Evolutionary conservation across 805 yeast species (phyloP).

Genomic region (Monosporozyma siamensis): DNA sequence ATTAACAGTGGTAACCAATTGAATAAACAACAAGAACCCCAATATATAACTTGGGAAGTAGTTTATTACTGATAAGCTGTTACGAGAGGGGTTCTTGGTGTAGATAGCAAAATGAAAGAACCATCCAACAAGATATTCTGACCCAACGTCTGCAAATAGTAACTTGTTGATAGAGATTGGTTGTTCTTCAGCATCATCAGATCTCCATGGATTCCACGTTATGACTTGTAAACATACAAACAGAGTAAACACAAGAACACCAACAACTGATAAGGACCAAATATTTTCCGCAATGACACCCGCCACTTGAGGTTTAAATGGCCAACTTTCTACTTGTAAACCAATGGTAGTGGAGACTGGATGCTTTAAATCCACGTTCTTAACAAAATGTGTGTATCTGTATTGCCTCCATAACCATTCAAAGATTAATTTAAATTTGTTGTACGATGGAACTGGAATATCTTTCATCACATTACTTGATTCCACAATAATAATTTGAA

Average conservation of each 20-base stretch:
- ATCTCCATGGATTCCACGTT: conserved; percentile 16
- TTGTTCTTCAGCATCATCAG: background rate
- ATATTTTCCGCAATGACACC: conserved; percentile 7
- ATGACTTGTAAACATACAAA: conserved; percentile 1
- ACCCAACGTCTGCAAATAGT: conserved; percentile 11
- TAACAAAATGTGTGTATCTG: conserved; percentile 16
- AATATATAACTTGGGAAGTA: conserved; percentile 21
- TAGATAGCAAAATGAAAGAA: conserved; percentile 21
- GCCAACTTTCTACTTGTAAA: conserved; percentile 13
- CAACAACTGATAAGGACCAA: conserved; percentile 15
- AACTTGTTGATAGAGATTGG: background rate
- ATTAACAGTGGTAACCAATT: conserved; percentile 10
- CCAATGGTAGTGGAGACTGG: background rate
- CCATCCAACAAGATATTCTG: conserved; percentile 24
- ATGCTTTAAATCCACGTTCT: conserved; percentile 3
- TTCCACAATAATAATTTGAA: conserved; percentile 4
- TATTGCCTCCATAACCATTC: conserved; percentile 8
- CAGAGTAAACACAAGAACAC: conserved; percentile 6
- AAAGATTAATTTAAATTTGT: background rate
- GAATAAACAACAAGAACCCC: conserved; percentile 10
- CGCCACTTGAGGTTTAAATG: conserved; percentile 7
- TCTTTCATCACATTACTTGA: background rate
- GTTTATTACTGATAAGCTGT: conserved; percentile 2
- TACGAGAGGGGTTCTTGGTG: conserved; percentile 10
- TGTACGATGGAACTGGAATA: background rate